Evolutionary conservation across 2,329 filamentous ascomycete species (phyloP).

Genomic region (Aspergillus alliaceus): DNA sequence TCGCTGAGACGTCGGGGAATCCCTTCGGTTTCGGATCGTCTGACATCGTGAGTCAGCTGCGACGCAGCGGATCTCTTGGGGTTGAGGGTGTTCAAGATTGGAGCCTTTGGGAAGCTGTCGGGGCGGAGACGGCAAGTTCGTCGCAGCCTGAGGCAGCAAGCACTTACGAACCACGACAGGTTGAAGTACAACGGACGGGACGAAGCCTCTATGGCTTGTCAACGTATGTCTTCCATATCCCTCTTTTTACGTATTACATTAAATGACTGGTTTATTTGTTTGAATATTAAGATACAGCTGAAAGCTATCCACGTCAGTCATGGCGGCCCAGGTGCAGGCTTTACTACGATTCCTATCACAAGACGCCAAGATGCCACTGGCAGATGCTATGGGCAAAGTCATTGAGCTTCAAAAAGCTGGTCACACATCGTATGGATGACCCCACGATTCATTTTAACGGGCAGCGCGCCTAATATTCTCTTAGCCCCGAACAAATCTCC

Average conservation of each 20-base stretch:
- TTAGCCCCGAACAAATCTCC: slow-evolving; percentile 46
- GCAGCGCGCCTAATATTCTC: slow-evolving; percentile 5
- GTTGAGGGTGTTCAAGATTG: not conserved
- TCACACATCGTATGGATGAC: slow-evolving; percentile 39
- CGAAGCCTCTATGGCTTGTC: not conserved
- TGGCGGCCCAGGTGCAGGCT: slow-evolving; percentile 37
- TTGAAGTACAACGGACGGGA: not conserved
- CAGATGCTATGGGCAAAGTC: slow-evolving; percentile 55
- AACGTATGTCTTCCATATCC: too few species aligned
- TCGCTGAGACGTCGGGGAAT: slow-evolving; percentile 73
- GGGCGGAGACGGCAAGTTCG: slow-evolving; percentile 17
- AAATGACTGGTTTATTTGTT: not conserved
- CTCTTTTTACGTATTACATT: not conserved
- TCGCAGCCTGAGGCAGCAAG: slow-evolving; percentile 16
- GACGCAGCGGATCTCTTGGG: slow-evolving; percentile 20
- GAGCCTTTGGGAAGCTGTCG: slow-evolving; percentile 5
- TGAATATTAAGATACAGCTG: not conserved
- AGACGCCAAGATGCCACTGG: slow-evolving; percentile 58
- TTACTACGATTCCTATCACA: slow-evolving; percentile 59
- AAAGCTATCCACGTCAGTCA: too few species aligned
- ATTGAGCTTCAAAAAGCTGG: slow-evolving; percentile 53
- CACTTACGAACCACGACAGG: not conserved
- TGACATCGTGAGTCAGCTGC: slow-evolving; percentile 33
- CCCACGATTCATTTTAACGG: not conserved
- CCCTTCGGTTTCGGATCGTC: slow-evolving; percentile 39